Conservation (phyloP, 1,284 basidiomycete species). For the Ustilago lituana region DNA sequence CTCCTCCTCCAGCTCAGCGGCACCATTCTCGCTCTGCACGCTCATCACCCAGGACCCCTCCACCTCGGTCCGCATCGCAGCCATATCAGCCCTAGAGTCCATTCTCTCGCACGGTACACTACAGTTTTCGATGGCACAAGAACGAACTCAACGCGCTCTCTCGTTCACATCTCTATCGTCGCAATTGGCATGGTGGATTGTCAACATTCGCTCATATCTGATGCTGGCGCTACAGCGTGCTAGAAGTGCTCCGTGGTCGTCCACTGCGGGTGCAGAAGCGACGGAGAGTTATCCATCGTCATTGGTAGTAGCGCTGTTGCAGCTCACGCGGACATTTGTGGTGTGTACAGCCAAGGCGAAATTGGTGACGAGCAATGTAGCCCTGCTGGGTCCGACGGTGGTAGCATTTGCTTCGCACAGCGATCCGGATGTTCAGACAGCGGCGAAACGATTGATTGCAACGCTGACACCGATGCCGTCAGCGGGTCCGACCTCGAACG, state of each 20-base stretch:
- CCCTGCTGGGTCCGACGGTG: conserved; percentile 11
- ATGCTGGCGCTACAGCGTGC: conserved; percentile 21
- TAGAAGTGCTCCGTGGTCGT: conserved; percentile 4
- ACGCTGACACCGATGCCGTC: not conserved
- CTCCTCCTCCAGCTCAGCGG: not conserved
- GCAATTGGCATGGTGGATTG: conserved; percentile 34
- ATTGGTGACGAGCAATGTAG: conserved; percentile 11
- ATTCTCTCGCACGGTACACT: conserved; percentile 23
- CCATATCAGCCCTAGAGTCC: conserved; percentile 17
- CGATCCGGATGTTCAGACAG: conserved; percentile 20
- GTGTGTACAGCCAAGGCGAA: conserved; percentile 18
- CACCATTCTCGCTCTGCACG: conserved; percentile 24
- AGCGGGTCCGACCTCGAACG: not conserved
- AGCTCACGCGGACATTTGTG: conserved; percentile 21
- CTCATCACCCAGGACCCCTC: conserved; percentile 20
- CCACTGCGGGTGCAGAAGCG: not conserved
- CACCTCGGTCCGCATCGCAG: conserved; percentile 28
- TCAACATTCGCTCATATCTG: conserved; percentile 32
- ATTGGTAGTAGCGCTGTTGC: conserved; percentile 20
- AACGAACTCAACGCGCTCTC: conserved; percentile 22
- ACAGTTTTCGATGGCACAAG: conserved; percentile 36
- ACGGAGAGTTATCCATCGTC: conserved; percentile 5
- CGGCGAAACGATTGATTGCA: conserved; percentile 6
- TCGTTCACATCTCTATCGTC: conserved; percentile 44
- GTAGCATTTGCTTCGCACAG: conserved; percentile 14